A percentile compares a stretch with the other conserved stretches of the same genome.
Conservation (phyloP, 495 filamentous ascomycete genomes). For the Annulohypoxylon stygium region DNA sequence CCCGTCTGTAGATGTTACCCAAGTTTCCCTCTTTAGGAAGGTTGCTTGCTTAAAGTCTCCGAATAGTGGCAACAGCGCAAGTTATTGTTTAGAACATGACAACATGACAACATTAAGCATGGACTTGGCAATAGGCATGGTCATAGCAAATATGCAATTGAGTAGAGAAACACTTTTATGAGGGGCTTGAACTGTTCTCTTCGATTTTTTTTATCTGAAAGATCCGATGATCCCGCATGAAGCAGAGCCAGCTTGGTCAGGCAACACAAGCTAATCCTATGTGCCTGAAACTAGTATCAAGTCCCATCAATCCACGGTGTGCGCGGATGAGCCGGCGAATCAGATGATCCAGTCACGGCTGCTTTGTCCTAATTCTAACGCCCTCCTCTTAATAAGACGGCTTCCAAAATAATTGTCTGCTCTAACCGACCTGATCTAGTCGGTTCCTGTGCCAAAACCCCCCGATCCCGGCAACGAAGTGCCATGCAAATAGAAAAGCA, state of each 20-base stretch:
- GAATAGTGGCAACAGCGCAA: slow-evolving; percentile 1
- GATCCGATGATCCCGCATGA: slow-evolving; percentile 31
- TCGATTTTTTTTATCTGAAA: slow-evolving; percentile 46
- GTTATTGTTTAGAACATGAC: slow-evolving; percentile 1
- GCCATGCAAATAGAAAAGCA: slow-evolving; percentile 55
- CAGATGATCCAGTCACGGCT: slow-evolving; percentile 29
- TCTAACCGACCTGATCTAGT: slow-evolving; percentile 43
- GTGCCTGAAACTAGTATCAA: slow-evolving; percentile 49
- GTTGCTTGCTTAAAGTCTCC: slow-evolving; percentile 16
- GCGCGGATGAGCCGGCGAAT: slow-evolving; percentile 48
- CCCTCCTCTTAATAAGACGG: slow-evolving; percentile 28
- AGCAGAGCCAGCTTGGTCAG: slow-evolving; percentile 34
- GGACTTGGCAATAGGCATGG: neutral
- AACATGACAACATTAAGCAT: neutral
- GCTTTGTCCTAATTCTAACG: slow-evolving; percentile 45
- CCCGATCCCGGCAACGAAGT: slow-evolving; percentile 51
- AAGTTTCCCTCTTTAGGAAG: slow-evolving; percentile 34
- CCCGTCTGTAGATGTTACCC: slow-evolving; percentile 28
- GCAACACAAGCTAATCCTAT: slow-evolving; percentile 39
- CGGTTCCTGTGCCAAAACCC: slow-evolving; percentile 42
- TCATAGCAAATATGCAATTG: slow-evolving; percentile 28
- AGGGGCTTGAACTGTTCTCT: slow-evolving; percentile 54
- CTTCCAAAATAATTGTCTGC: slow-evolving; percentile 40
- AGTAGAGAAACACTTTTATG: slow-evolving; percentile 23
- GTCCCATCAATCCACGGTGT: slow-evolving; percentile 55